phyloP scores from a whole-genome alignment of 345 rosid species.

The Geranium brycei region DNA sequence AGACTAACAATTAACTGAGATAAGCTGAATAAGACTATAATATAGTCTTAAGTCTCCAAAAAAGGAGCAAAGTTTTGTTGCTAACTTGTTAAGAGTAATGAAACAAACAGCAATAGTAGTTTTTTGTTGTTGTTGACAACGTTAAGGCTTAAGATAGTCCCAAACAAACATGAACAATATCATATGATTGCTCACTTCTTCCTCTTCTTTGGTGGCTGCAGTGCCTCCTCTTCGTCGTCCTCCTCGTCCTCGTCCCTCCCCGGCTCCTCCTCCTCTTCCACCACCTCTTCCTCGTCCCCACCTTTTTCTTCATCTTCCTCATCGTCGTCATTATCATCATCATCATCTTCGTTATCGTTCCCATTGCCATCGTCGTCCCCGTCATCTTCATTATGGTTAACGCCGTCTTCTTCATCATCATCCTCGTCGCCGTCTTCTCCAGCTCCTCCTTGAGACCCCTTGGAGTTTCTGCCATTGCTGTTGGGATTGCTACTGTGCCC shows the following conservation, averaged over 20 bases:
- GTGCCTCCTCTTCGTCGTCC: neutral
- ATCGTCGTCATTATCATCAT: neutral
- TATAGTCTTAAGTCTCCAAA: too few species aligned
- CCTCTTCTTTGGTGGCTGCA: slow-evolving; percentile 2
- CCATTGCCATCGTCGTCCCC: neutral
- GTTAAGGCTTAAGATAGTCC: too few species aligned
- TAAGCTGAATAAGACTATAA: too few species aligned
- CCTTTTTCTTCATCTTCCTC: neutral
- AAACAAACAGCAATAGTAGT: too few species aligned
- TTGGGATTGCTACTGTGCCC: neutral
- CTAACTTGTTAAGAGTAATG: too few species aligned
- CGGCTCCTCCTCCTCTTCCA: neutral
- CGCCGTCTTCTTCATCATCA: neutral
- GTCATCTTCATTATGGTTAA: neutral
- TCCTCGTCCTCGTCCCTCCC: neutral
- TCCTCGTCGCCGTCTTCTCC: neutral
- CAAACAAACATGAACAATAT: too few species aligned
- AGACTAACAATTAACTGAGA: too few species aligned
- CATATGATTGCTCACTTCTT: neutral
- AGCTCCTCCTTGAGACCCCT: neutral
- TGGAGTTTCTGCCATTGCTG: neutral
- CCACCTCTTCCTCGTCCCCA: neutral
- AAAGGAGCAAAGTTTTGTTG: too few species aligned
- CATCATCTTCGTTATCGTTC: neutral
- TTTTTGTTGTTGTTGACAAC: too few species aligned